These are phyloP conservation scores for Sarcodon aspratus DNA, from an alignment of 768 basidiomycete genomes.

Conservation along the genomic window DNA sequence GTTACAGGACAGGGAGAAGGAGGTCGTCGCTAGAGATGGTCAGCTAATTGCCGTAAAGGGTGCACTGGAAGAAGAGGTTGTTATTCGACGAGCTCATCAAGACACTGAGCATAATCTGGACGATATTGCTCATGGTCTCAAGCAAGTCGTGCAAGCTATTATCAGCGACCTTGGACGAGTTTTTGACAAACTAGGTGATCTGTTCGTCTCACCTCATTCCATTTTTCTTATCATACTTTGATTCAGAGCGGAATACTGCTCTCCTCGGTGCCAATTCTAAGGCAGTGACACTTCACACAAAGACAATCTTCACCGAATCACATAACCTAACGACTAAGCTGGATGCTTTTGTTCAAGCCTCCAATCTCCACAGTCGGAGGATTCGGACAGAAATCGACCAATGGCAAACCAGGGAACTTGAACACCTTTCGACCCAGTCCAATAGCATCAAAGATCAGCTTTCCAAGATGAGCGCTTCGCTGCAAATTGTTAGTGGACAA, in stretches of 20 bases:
- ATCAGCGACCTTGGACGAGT: constrained; percentile 58
- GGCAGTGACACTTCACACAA: constrained; percentile 51
- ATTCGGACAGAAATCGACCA: constrained; percentile 46
- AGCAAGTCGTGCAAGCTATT: constrained; percentile 53
- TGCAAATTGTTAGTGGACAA: constrained; percentile 43
- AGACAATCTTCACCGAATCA: constrained; percentile 42
- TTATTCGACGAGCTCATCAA: constrained; percentile 70
- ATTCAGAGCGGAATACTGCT: constrained; percentile 60
- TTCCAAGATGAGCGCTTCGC: constrained; percentile 35
- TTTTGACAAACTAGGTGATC: constrained; percentile 76
- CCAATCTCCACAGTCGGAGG: constrained; percentile 38
- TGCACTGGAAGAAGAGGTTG: constrained; percentile 68
- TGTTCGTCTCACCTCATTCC: background rate
- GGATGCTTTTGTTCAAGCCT: constrained; percentile 46
- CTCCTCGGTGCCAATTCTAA: constrained; percentile 55
- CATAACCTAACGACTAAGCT: constrained; percentile 45
- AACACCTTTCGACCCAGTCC: constrained; percentile 37
- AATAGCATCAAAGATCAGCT: constrained; percentile 48
- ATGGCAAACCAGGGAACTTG: constrained; percentile 44
- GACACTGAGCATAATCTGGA: constrained; percentile 62
- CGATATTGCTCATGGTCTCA: constrained; percentile 60
- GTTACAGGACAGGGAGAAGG: constrained; percentile 38
- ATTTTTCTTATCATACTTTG: constrained; percentile 3
- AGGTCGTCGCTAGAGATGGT: constrained; percentile 39
- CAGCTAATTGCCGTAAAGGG: constrained; percentile 48